phyloP scores from a whole-genome alignment of 2,329 filamentous ascomycete genomes.

The Diplodia seriata region DNA sequence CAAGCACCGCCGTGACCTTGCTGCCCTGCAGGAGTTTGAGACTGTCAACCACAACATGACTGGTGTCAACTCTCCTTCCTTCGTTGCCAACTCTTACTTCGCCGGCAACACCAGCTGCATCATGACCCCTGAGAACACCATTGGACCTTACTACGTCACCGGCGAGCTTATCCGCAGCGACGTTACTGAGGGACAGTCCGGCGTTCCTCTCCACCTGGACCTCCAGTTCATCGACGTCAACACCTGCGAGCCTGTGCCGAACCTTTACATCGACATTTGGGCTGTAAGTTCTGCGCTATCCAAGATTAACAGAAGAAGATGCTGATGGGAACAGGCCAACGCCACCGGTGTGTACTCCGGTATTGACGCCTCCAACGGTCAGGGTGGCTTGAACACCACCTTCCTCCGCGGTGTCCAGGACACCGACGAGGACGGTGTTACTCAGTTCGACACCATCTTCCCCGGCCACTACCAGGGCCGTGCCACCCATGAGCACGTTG shows the following conservation, averaged over 20 bases:
- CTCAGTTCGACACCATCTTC: slow-evolving; percentile 58
- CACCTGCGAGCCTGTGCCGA: slow-evolving; percentile 60
- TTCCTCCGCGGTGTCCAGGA: slow-evolving; percentile 59
- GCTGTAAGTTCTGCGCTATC: background rate
- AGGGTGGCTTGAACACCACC: slow-evolving; percentile 50
- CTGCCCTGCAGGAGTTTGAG: slow-evolving; percentile 42
- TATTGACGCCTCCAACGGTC: slow-evolving; percentile 48
- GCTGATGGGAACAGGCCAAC: slow-evolving; percentile 43
- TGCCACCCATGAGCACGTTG: slow-evolving; percentile 49
- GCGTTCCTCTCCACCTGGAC: slow-evolving; percentile 59
- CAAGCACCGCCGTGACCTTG: slow-evolving; percentile 41
- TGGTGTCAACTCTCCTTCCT: slow-evolving; percentile 36
- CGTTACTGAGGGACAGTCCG: slow-evolving; percentile 56
- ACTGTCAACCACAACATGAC: slow-evolving; percentile 44
- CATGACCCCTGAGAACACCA: slow-evolving; percentile 43
- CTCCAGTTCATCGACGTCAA: slow-evolving; percentile 62
- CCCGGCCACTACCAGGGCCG: slow-evolving; percentile 48
- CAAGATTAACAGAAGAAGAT: background rate
- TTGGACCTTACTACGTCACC: slow-evolving; percentile 52
- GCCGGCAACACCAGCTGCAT: slow-evolving; percentile 45
- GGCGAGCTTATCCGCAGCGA: slow-evolving; percentile 60
- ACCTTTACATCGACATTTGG: slow-evolving; percentile 62
- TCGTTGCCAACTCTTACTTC: slow-evolving; percentile 41
- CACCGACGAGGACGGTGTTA: slow-evolving; percentile 57
- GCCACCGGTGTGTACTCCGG: slow-evolving; percentile 54